Conservation (phyloP, 805 yeast genomes). For the Alloascoidea hylecoeti region DNA sequence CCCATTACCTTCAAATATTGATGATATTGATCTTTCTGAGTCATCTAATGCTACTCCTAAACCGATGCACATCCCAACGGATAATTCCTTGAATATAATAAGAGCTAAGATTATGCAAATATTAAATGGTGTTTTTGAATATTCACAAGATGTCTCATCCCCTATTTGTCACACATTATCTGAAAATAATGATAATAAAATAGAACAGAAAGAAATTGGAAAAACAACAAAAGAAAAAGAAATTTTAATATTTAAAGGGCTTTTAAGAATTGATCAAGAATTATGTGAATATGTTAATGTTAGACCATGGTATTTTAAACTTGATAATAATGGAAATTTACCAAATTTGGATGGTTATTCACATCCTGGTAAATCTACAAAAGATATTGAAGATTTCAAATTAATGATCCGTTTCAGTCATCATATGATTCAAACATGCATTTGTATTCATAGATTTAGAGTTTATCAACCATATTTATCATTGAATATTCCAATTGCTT, state of each 20-base stretch:
- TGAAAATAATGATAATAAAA: neutral
- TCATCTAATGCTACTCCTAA: conserved; percentile 2
- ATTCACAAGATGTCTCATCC: conserved; percentile 1
- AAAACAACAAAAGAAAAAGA: conserved; percentile 6
- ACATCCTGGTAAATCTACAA: conserved; percentile 5
- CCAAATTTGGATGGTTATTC: conserved; percentile 1
- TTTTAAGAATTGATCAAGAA: conserved; percentile 15
- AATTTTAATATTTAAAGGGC: conserved; percentile 9
- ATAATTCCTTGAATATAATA: conserved; percentile 8
- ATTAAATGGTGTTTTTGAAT: conserved; percentile 11
- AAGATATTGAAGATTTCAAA: conserved; percentile 8
- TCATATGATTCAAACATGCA: conserved; percentile 17
- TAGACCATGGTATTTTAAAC: conserved; percentile 14
- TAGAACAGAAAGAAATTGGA: neutral
- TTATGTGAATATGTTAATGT: conserved; percentile 9
- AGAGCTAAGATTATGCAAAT: conserved; percentile 7
- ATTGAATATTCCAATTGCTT: conserved; percentile 15
- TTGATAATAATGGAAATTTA: conserved; percentile 12
- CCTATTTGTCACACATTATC: too few relatives aligned
- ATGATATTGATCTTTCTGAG: conserved; percentile 15
- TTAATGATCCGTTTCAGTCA: conserved; percentile 15
- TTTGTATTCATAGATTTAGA: conserved; percentile 18
- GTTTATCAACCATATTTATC: conserved; percentile 15
- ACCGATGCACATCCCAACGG: conserved; percentile 9
- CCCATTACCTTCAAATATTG: conserved; percentile 18